Evolutionary conservation across 1,139 yeast genomes (phyloP), one percentile per base, ranked within the genome.

Genomic region (Zhuliangozyma blackwelliae): DNA sequence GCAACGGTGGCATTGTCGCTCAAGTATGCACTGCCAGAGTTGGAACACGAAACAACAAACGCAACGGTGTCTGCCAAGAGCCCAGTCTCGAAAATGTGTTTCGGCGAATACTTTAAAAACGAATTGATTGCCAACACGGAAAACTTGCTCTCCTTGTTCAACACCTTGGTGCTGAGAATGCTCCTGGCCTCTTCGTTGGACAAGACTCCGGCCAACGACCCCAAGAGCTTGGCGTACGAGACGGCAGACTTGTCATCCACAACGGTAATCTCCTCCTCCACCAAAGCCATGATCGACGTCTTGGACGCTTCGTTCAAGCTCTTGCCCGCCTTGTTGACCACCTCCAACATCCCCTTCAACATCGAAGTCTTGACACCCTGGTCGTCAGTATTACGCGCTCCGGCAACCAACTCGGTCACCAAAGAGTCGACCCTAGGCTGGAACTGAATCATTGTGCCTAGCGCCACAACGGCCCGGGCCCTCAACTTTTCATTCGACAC

Each of bases 401-500:
- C 94, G 30, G 81, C 64, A 10, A 88, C 81, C 47, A 90, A 72
- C 55, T 90, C 97, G 30, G 85, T 75, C 10, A 90, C 86, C 41
- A 92, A 72, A 4, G 97, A 95, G 57, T 92, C 98, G 42, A 92
- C 92, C 56, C 97, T 78, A 8, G 97, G 92, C 60, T 90, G 97
- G 55, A 85, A 80, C 49, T 82, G 83, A 52, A 92, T 86, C 54
- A 92, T 73, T 7, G 90, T 79, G 37, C 96, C 95, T 48, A 92
- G 68, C 0, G 97, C 97, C 49, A 72, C 75, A 28, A 95, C 97
- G n/a, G 97, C 96, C 46, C 95, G 77, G 5, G 79, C 61, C 51
- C 97, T 76, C 52, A 92, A 70, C 7, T 75, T 65, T 41, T 83
- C 95, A 52, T 82, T 85, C 2, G 72, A 54, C 3, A 84, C 72